A percentile compares a stretch with the other conserved stretches of the same genome.
These are phyloP conservation scores for Xylaria castorea DNA, from an alignment of 495 filamentous ascomycete species.

Conservation along the genomic window DNA sequence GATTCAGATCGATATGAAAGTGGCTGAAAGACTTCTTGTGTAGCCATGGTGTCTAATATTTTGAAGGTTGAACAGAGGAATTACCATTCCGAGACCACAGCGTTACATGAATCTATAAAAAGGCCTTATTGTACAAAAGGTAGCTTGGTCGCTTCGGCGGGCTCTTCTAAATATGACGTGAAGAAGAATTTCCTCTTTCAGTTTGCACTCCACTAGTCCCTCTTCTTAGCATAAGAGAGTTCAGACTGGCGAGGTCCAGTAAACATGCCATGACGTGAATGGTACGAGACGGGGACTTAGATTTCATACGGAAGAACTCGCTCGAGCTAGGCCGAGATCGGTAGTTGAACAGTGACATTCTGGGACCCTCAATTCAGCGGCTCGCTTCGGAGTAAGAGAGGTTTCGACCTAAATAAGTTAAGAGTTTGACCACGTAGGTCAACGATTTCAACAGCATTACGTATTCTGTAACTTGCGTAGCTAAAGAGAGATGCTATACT, in stretches of 20 bases:
- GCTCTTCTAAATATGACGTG: slow-evolving; percentile 4
- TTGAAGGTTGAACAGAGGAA: background rate
- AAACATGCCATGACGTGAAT: slow-evolving; percentile 11
- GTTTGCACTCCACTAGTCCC: slow-evolving; percentile 8
- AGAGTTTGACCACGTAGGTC: background rate
- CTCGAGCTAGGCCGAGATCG: slow-evolving; percentile 20
- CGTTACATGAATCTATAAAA: background rate
- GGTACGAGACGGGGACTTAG: slow-evolving; percentile 29
- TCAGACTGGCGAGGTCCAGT: slow-evolving; percentile 3
- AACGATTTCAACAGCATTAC: background rate
- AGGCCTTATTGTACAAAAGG: background rate
- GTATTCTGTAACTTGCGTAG: background rate
- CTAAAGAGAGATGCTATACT: background rate
- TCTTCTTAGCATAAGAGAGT: background rate
- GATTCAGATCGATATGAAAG: slow-evolving; percentile 34
- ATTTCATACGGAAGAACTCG: slow-evolving; percentile 6
- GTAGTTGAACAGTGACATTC: slow-evolving; percentile 17
- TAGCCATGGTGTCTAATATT: slow-evolving; percentile 29
- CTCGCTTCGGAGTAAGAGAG: slow-evolving; percentile 1
- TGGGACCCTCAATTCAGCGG: background rate
- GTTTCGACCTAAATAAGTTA: background rate
- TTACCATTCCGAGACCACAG: background rate
- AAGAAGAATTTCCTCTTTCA: background rate
- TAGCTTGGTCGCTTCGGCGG: background rate
- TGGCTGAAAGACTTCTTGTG: slow-evolving; percentile 26